Evolutionary conservation across 306 rosid genomes (phyloP).

Genomic region (Styphnolobium japonicum): DNA sequence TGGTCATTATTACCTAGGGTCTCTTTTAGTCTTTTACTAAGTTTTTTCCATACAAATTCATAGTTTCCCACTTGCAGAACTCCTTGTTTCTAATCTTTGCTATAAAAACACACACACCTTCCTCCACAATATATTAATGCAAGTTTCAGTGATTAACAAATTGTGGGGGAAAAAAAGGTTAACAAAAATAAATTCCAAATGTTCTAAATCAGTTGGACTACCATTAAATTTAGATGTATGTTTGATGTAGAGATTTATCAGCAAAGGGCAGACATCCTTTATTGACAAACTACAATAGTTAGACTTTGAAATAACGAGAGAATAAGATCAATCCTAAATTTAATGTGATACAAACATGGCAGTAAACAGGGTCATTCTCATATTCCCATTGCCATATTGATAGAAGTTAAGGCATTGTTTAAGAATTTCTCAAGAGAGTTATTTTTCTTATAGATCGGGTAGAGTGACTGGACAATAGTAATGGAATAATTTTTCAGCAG

Average conservation of each 20-base stretch:
- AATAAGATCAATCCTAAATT: background rate
- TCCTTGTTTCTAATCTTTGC: no score
- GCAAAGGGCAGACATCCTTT: background rate
- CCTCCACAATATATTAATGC: background rate
- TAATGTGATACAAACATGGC: background rate
- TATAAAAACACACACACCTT: background rate
- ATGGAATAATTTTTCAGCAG: no score
- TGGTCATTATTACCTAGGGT: no score
- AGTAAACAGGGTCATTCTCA: background rate
- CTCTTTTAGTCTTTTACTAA: background rate
- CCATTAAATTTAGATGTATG: background rate
- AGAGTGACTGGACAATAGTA: no score
- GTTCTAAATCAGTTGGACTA: background rate
- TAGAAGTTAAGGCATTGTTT: no score
- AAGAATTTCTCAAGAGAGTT: no score
- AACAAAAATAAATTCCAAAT: background rate
- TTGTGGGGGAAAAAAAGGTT: no score
- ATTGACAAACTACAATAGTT: background rate
- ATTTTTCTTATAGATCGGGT: no score
- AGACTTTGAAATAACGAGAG: background rate
- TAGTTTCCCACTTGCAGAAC: no score
- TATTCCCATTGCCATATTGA: no score
- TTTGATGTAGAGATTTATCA: background rate
- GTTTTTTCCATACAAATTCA: no score
- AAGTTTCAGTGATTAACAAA: background rate